phyloP scores from a whole-genome alignment of 345 rosid genomes.

The Moricandia arvensis region DNA sequence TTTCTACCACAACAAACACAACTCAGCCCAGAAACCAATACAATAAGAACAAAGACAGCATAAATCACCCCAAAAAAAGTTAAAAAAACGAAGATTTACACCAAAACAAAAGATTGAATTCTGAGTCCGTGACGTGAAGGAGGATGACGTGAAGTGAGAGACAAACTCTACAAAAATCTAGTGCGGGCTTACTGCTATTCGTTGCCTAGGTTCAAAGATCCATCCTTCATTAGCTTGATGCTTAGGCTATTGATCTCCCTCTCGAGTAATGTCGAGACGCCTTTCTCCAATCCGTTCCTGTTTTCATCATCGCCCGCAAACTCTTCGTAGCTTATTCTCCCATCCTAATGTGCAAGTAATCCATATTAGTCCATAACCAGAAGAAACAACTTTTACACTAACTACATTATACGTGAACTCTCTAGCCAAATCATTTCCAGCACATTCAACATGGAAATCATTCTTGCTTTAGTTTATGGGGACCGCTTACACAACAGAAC shows the following conservation, averaged over 20 bases:
- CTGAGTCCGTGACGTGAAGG: conserved; percentile 22
- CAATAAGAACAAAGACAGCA: conserved; percentile 8
- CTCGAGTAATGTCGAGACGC: conserved; percentile 99
- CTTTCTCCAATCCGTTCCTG: conserved; percentile 99
- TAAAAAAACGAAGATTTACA: conserved; percentile 32
- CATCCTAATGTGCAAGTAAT: conserved; percentile 57
- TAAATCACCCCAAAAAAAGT: conserved; percentile 27
- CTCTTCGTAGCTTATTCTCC: conserved; percentile 95
- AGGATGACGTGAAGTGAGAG: conserved; percentile 18
- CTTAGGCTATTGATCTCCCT: conserved; percentile 98
- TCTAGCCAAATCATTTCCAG: neutral
- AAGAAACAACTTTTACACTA: neutral
- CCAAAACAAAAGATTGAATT: conserved; percentile 17
- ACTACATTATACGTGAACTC: neutral
- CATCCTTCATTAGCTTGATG: conserved; percentile 94
- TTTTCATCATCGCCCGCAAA: conserved; percentile 98
- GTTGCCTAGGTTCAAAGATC: conserved; percentile 82
- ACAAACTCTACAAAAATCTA: conserved; percentile 20
- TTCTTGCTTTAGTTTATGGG: conserved; percentile 18
- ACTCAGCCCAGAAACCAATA: conserved; percentile 32
- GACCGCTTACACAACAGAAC: conserved; percentile 29
- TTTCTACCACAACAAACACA: conserved; percentile 34
- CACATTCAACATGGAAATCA: conserved; percentile 1
- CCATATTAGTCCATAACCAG: conserved; percentile 28
- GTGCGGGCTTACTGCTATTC: conserved; percentile 41